phyloP scores from a whole-genome alignment of 805 yeast genomes.

The Candida easanensis region DNA sequence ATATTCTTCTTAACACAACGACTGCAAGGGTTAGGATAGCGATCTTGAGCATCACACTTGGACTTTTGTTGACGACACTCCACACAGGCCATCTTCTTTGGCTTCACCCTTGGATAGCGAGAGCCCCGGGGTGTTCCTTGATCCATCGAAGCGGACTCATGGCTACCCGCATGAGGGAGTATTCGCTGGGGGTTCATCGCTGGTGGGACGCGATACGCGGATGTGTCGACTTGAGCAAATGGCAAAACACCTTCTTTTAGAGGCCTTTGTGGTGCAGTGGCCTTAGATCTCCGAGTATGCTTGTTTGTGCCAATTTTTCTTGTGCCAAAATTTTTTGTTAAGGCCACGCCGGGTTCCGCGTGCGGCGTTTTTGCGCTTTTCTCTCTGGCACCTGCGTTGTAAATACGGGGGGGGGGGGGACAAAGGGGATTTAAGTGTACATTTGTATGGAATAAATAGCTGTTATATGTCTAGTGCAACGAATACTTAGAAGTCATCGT shows the following conservation, averaged over 20 bases:
- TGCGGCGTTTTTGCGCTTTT: background rate
- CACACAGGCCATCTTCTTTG: slow-evolving; percentile 81
- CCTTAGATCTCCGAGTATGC: too few species aligned
- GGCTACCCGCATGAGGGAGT: background rate
- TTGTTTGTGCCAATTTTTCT: slow-evolving; percentile 1
- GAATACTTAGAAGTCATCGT: too few species aligned
- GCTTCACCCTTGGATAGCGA: slow-evolving; percentile 8
- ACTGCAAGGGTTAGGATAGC: slow-evolving; percentile 76
- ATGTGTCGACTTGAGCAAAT: too few species aligned
- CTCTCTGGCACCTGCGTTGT: too few species aligned
- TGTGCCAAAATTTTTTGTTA: background rate
- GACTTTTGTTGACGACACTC: slow-evolving; percentile 96
- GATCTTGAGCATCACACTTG: slow-evolving; percentile 80
- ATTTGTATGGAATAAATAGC: too few species aligned
- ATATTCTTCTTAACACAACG: slow-evolving; percentile 72
- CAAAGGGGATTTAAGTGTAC: too few species aligned
- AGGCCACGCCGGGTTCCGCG: background rate
- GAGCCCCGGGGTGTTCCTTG: slow-evolving; percentile 2
- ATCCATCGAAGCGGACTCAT: background rate
- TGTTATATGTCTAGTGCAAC: too few species aligned
- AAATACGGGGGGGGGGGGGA: too few species aligned
- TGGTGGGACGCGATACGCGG: background rate
- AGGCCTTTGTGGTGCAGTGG: too few species aligned
- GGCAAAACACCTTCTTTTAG: too few species aligned
- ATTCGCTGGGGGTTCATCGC: slow-evolving; percentile 1